Conservation (phyloP, 805 yeast genomes). For the Starmerella tilneyi region DNA sequence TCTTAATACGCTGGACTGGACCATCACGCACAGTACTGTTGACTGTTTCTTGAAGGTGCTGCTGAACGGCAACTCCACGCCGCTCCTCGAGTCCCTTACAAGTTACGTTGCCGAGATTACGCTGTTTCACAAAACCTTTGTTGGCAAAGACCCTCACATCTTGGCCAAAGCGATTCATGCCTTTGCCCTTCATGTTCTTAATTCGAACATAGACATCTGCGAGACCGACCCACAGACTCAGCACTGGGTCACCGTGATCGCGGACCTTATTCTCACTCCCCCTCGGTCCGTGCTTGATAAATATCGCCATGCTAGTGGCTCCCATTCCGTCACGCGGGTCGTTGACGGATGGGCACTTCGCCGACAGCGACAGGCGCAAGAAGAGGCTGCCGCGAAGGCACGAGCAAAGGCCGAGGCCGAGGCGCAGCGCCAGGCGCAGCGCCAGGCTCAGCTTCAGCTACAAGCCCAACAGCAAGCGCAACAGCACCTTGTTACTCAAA, state of each 20-base stretch:
- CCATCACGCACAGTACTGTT: slow-evolving; percentile 48
- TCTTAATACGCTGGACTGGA: slow-evolving; percentile 59
- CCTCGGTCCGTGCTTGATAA: slow-evolving; percentile 33
- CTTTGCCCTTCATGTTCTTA: slow-evolving; percentile 27
- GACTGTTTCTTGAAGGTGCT: slow-evolving; percentile 34
- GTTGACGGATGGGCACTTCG: slow-evolving; percentile 30
- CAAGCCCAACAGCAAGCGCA: slow-evolving; percentile 2
- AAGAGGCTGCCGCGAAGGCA: slow-evolving; percentile 20
- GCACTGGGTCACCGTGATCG: slow-evolving; percentile 27
- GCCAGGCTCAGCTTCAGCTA: too few relatives aligned
- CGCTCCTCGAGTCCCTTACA: slow-evolving; percentile 28
- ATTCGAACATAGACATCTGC: slow-evolving; percentile 11
- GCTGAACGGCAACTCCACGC: slow-evolving; percentile 23
- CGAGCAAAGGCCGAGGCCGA: slow-evolving; percentile 19
- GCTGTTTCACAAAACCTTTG: slow-evolving; percentile 31
- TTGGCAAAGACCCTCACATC: slow-evolving; percentile 27
- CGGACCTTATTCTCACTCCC: slow-evolving; percentile 31
- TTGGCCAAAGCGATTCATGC: slow-evolving; percentile 30
- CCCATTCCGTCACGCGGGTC: slow-evolving; percentile 29
- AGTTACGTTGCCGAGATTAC: slow-evolving; percentile 32
- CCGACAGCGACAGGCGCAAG: slow-evolving; percentile 28
- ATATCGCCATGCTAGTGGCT: slow-evolving; percentile 29
- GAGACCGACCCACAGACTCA: slow-evolving; percentile 26
- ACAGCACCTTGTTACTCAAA: slow-evolving; percentile 19
- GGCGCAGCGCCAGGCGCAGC: slow-evolving; percentile 11